phyloP scores from a whole-genome alignment of 1,139 yeast species.

The Hyphopichia pseudoburtonii region DNA sequence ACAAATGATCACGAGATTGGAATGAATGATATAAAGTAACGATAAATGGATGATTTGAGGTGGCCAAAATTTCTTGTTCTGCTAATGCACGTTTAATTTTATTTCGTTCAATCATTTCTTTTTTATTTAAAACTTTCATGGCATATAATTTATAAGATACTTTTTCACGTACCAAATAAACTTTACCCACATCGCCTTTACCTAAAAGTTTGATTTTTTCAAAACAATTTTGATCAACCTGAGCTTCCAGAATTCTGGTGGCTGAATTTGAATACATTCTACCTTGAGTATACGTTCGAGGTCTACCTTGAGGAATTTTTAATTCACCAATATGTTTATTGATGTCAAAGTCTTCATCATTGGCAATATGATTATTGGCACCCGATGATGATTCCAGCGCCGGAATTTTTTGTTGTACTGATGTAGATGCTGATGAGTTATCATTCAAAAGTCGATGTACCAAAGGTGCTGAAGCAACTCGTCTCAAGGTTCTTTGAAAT shows the following conservation, averaged over 20 bases:
- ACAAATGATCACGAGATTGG: slow-evolving; percentile 90
- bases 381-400: slow-evolving; percentile 1
- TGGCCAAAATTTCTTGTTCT: slow-evolving; percentile 94
- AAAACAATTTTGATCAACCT: slow-evolving; percentile 83
- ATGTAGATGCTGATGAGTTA: slow-evolving; percentile 1
- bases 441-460: slow-evolving; percentile 42
- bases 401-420: slow-evolving; percentile 8
- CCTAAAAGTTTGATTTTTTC: slow-evolving; percentile 88
- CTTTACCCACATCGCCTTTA: slow-evolving; percentile 98
- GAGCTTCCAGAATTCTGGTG: slow-evolving; percentile 70
- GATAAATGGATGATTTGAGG: slow-evolving; percentile 95
- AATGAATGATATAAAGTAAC: slow-evolving; percentile 95
- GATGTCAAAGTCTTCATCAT: slow-evolving; percentile 37
- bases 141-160: slow-evolving; percentile 76
- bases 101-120: slow-evolving; percentile 93
- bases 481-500: slow-evolving; percentile 56
- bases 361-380: slow-evolving; percentile 2
- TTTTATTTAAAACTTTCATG: slow-evolving; percentile 85
- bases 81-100: slow-evolving; percentile 93
- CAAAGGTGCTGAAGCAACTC: slow-evolving; percentile 84
- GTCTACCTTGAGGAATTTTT: slow-evolving; percentile 33
- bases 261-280: slow-evolving; percentile 73
- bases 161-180: slow-evolving; percentile 85
- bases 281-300: slow-evolving; percentile 54
- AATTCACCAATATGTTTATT: slow-evolving; percentile 58